These are phyloP conservation scores for Tuber indicum DNA, from an alignment of 495 filamentous ascomycete genomes.

Conservation along the genomic window DNA sequence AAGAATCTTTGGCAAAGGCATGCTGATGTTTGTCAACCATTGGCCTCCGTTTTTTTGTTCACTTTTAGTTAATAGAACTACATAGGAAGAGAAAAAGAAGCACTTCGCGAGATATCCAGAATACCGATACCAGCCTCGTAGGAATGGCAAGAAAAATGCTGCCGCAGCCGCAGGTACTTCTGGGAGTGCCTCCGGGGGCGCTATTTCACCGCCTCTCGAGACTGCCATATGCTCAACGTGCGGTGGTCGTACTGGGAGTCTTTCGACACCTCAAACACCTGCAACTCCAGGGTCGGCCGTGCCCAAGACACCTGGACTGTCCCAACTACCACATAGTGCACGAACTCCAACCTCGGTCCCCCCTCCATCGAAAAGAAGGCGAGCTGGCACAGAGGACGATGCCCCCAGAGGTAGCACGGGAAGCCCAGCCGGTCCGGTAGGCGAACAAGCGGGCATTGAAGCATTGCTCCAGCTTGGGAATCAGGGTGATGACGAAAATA, in stretches of 20 bases:
- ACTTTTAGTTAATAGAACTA: neutral
- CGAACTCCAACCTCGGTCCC: slow-evolving; percentile 24
- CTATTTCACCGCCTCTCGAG: slow-evolving; percentile 33
- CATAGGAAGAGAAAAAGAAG: slow-evolving; percentile 83
- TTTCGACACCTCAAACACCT: slow-evolving; percentile 36
- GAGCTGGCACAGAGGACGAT: slow-evolving; percentile 28
- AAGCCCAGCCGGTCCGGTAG: slow-evolving; percentile 13
- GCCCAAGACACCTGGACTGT: slow-evolving; percentile 32
- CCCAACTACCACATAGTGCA: slow-evolving; percentile 27
- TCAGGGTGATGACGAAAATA: slow-evolving; percentile 28
- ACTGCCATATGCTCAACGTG: slow-evolving; percentile 39
- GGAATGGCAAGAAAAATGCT: slow-evolving; percentile 53
- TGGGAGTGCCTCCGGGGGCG: slow-evolving; percentile 13
- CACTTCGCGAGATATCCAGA: slow-evolving; percentile 87
- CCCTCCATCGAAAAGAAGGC: slow-evolving; percentile 30
- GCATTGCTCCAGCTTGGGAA: slow-evolving; percentile 39
- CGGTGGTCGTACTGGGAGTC: slow-evolving; percentile 38
- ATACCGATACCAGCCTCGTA: slow-evolving; percentile 88
- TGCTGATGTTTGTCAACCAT: slow-evolving; percentile 60
- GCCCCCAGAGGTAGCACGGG: slow-evolving; percentile 20
- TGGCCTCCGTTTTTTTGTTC: neutral
- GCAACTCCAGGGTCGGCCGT: slow-evolving; percentile 32
- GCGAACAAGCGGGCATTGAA: slow-evolving; percentile 36
- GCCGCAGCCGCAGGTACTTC: slow-evolving; percentile 24
- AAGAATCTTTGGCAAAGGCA: slow-evolving; percentile 84